Conservation (phyloP, 2,329 filamentous ascomycete genomes). For the Periconia sp. region DNA sequence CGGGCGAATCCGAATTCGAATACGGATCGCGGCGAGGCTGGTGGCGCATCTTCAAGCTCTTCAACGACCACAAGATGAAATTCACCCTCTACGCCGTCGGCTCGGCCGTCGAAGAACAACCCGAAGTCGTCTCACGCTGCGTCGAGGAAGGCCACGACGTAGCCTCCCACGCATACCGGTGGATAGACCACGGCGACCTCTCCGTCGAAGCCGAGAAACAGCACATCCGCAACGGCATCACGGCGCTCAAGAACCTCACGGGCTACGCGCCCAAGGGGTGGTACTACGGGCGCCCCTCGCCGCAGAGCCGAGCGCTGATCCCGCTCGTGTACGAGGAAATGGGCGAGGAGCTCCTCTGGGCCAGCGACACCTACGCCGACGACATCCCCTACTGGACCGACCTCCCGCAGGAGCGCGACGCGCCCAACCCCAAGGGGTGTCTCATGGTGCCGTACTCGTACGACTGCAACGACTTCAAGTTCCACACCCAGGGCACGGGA, state of each 20-base stretch:
- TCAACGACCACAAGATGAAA: slow-evolving; percentile 53
- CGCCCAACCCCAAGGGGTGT: slow-evolving; percentile 48
- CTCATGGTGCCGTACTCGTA: slow-evolving; percentile 59
- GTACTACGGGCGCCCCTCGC: slow-evolving; percentile 53
- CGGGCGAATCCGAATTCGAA: slow-evolving; percentile 55
- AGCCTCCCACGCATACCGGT: slow-evolving; percentile 54
- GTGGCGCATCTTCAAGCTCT: slow-evolving; percentile 54
- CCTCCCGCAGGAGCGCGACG: slow-evolving; percentile 51
- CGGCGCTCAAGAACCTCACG: slow-evolving; percentile 45
- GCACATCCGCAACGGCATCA: slow-evolving; percentile 49
- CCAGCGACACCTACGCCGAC: slow-evolving; percentile 56
- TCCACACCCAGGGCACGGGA: slow-evolving; percentile 46
- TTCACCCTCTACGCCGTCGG: slow-evolving; percentile 56
- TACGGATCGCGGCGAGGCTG: slow-evolving; percentile 54
- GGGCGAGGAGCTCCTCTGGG: slow-evolving; percentile 54
- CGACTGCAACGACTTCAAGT: slow-evolving; percentile 59
- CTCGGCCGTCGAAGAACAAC: slow-evolving; percentile 52
- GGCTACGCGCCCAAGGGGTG: slow-evolving; percentile 53
- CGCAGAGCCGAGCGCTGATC: slow-evolving; percentile 50
- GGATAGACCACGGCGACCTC: slow-evolving; percentile 55
- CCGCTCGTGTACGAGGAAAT: slow-evolving; percentile 56
- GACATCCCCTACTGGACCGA: slow-evolving; percentile 61
- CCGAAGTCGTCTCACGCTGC: slow-evolving; percentile 50
- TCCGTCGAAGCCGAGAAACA: slow-evolving; percentile 51
- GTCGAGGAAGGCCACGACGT: slow-evolving; percentile 56